These are phyloP conservation scores for Penicillium cataractarum DNA, from an alignment of 495 filamentous ascomycete species.

Conservation along the genomic window DNA sequence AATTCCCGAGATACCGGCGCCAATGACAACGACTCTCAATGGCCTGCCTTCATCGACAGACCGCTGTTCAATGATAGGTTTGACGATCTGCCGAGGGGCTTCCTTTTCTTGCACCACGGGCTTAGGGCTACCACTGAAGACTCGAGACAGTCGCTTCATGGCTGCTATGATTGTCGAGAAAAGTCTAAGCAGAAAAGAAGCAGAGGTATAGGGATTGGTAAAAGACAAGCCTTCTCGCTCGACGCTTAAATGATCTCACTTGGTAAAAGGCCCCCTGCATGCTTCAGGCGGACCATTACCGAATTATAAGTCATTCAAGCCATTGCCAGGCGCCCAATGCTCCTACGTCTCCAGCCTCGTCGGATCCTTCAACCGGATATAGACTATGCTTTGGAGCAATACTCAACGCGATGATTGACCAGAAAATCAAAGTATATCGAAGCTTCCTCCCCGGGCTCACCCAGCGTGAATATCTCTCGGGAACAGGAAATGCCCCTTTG, in stretches of 20 bases:
- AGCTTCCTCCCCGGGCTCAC: conserved; percentile 9
- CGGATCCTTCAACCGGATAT: not conserved
- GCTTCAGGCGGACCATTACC: not conserved
- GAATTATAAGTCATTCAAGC: conserved; percentile 1
- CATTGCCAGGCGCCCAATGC: conserved; percentile 3
- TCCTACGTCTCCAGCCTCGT: not conserved
- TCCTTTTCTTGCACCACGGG: not conserved
- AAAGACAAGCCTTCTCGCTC: not conserved
- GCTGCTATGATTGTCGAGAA: not conserved
- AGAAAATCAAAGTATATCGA: conserved; percentile 5
- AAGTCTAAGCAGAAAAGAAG: not conserved
- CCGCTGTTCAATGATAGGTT: conserved; percentile 43
- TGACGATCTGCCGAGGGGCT: not conserved
- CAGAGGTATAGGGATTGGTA: not conserved
- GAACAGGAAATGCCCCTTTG: conserved; percentile 9
- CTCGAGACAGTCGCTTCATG: conserved; percentile 23
- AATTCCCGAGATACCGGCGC: conserved; percentile 68
- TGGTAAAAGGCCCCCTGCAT: not conserved
- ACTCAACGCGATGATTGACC: not conserved
- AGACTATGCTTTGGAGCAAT: not conserved
- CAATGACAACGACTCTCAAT: conserved; percentile 63
- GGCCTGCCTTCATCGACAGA: conserved; percentile 60
- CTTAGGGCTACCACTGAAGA: conserved; percentile 15
- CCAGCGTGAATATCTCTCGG: not conserved
- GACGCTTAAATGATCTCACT: not conserved